phyloP scores from a whole-genome alignment of 345 rosid species.

The Eucalyptus caleyi region DNA sequence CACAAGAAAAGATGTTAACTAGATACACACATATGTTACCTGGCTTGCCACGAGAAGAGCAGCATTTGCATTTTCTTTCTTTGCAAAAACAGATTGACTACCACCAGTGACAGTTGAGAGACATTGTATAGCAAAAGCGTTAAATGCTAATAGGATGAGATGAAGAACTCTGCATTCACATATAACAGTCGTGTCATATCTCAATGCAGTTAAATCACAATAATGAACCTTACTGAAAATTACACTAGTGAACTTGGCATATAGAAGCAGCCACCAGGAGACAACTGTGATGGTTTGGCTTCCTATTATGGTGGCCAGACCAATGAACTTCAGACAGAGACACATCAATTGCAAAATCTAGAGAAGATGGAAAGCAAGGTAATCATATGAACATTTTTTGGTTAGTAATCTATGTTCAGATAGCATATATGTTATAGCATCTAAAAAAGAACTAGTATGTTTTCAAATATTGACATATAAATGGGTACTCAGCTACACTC shows the following conservation, averaged over 20 bases:
- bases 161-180: constrained; percentile 47
- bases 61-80: constrained; percentile 58
- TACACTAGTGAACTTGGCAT: background rate
- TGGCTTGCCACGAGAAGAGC: constrained; percentile 77
- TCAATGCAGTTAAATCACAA: background rate
- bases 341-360: background rate
- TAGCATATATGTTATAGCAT: background rate
- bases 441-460: background rate
- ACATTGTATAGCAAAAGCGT: constrained; percentile 37
- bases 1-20: background rate
- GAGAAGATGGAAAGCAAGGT: background rate
- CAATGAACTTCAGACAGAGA: background rate
- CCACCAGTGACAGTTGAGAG: constrained; percentile 42
- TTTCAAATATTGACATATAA: background rate
- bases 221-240: background rate
- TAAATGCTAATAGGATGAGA: constrained; percentile 50
- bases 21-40: constrained; percentile 9
- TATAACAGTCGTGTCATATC: background rate
- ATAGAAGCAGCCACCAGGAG: background rate
- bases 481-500: background rate
- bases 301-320: background rate
- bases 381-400: background rate
- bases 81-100: constrained; percentile 28
- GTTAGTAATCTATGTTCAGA: background rate
- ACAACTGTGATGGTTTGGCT: background rate